A percentile compares a stretch with the other conserved stretches of the same genome.
Conservation (phyloP, 805 yeast species). For the Candida morakotiae region DNA sequence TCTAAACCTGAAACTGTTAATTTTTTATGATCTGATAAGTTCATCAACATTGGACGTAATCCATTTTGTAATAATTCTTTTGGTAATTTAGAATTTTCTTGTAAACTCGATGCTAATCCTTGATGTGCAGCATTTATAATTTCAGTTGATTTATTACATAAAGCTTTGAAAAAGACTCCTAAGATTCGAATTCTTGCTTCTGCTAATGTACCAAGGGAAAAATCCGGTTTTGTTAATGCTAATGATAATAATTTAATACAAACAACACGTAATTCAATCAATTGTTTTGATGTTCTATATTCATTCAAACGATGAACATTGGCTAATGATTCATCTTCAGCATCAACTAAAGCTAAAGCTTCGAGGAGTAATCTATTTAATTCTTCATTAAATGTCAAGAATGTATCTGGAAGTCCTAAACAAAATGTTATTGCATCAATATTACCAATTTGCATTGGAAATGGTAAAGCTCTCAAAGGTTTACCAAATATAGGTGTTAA, state of each 20-base stretch:
- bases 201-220: conserved; percentile 67
- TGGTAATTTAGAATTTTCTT: conserved; percentile 85
- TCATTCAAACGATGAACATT: conserved; percentile 84
- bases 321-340: conserved; percentile 93
- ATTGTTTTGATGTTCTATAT: conserved; percentile 81
- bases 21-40: conserved; percentile 88
- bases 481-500: conserved; percentile 94
- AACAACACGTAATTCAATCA: conserved; percentile 82
- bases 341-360: conserved; percentile 92
- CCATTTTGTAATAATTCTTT: conserved; percentile 95
- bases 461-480: conserved; percentile 93
- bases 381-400: conserved; percentile 85
- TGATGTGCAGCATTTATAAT: conserved; percentile 92
- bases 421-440: conserved; percentile 96
- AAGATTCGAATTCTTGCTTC: conserved; percentile 80
- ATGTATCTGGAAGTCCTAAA: conserved; percentile 72
- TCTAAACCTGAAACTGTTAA: conserved; percentile 86
- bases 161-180: conserved; percentile 91
- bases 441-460: conserved; percentile 98
- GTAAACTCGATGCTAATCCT: conserved; percentile 77
- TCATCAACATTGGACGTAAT: conserved; percentile 91
- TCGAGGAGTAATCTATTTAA: conserved; percentile 79
- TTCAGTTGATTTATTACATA: conserved; percentile 78
- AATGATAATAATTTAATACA: conserved; percentile 80
- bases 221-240: conserved; percentile 82